Base-by-base conservation (phyloP, 306 rosid species). In the Geum urbanum region DNA sequence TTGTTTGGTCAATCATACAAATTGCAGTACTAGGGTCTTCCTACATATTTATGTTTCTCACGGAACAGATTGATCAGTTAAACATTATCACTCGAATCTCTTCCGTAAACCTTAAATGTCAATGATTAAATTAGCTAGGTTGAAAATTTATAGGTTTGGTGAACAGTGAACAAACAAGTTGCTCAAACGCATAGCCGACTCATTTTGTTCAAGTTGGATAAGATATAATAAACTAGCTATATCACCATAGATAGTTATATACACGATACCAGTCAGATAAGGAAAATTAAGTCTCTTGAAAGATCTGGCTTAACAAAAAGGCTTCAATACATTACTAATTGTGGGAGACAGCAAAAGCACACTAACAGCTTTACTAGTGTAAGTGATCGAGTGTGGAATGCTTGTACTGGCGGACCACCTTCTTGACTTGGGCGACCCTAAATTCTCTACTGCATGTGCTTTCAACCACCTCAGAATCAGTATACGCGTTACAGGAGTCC, bases 291-390 rank as follows among this genome's bases (percentile, higher is more conserved):
- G 48, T 32, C 35, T 15, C 27, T 32, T 6, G 11, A 49, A 49
- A 49, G 40, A 37, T 16, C 35, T 16, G 9, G 53, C 65, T 57
- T 8, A 70, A 45, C 35, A 71, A 57, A 46, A 70, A 15, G 53
- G 32, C 47, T 9, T 27, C 48, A 47, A n/a, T 43, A 44, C 27
- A 43, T 50, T 53, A 56, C 7, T 10, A 66, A 66, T 40, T 76
- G 63, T 88, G 87, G 90, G 72, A 16, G 72, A 81, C 89, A 83
- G 94, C 83, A 79, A 74, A 83, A 72, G 44, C 88, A 76, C 86
- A 80, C 79, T 56, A 66, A 52, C 70, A 68, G 78, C 54, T 22
- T 27, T 60, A 13, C 35, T 81, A 60, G 71, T 64, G 78, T 54
- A 48, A 55, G 75, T 60, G 61, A 39, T 19, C 46, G 72, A 63